These are phyloP conservation scores for Pseudopyricularia cyperi DNA, from an alignment of 2,329 filamentous ascomycete genomes.

Conservation along the genomic window DNA sequence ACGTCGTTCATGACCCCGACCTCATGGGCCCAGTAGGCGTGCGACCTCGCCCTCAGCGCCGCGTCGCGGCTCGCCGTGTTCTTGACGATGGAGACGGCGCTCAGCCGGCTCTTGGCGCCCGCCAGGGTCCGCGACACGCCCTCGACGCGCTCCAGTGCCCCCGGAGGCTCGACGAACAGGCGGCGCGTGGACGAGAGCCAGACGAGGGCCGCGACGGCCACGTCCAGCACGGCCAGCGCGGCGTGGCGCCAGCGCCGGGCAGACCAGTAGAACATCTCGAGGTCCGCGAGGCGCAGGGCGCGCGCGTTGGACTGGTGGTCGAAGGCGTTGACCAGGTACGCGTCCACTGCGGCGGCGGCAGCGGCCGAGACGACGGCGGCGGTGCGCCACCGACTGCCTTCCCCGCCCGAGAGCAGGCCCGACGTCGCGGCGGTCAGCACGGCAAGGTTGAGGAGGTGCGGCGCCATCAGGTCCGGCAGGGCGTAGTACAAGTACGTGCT, in stretches of 20 bases:
- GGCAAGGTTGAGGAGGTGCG: conserved; percentile 70
- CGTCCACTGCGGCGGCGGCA: conserved; percentile 47
- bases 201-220: conserved; percentile 47
- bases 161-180: conserved; percentile 52
- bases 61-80: conserved; percentile 70
- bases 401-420: conserved; percentile 42
- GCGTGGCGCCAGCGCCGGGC: conserved; percentile 50
- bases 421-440: conserved; percentile 65
- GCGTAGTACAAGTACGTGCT: conserved; percentile 69
- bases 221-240: conserved; percentile 52
- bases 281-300: conserved; percentile 46
- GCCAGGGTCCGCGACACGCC: conserved; percentile 41
- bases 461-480: conserved; percentile 55
- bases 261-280: conserved; percentile 62
- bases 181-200: conserved; percentile 72
- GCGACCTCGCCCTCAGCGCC: conserved; percentile 49
- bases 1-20: conserved; percentile 57
- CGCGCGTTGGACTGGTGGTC: conserved; percentile 51
- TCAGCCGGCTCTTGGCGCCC: conserved; percentile 50
- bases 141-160: conserved; percentile 55
- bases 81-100: conserved; percentile 60
- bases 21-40: conserved; percentile 73
- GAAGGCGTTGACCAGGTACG: conserved; percentile 53
- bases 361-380: conserved; percentile 52
- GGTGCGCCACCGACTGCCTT: conserved; percentile 43